Evolutionary conservation across 2,329 filamentous ascomycete species (phyloP).

Genomic region (Anthostomella pinea): DNA sequence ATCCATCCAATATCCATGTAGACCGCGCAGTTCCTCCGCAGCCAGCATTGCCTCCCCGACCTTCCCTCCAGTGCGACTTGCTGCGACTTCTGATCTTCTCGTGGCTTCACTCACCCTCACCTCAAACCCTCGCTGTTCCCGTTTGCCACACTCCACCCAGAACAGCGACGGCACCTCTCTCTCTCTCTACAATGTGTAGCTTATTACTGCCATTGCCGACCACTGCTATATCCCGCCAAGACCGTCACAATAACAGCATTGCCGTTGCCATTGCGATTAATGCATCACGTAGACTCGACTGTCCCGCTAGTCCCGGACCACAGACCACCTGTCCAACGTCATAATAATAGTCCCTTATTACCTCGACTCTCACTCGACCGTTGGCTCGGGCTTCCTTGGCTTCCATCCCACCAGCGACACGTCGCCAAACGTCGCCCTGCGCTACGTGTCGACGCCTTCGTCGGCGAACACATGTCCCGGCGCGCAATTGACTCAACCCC

Average conservation of each 20-base stretch:
- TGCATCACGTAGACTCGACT: conserved; percentile 27
- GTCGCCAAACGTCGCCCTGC: not conserved
- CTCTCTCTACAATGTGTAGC: conserved; percentile 20
- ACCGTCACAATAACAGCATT: conserved; percentile 14
- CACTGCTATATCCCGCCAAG: conserved; percentile 11
- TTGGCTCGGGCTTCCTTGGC: too few relatives aligned
- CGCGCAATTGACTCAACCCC: conserved; percentile 7
- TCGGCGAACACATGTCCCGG: conserved; percentile 14
- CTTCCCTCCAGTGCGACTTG: too few relatives aligned
- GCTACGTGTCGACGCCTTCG: not conserved
- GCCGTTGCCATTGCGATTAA: conserved; percentile 22
- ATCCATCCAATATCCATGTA: too few relatives aligned
- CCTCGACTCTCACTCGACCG: not conserved
- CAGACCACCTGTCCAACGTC: conserved; percentile 23
- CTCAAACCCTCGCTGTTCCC: too few relatives aligned
- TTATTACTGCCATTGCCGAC: conserved; percentile 15
- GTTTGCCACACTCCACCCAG: conserved; percentile 3
- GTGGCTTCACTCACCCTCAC: too few relatives aligned
- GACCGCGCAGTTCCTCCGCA: too few relatives aligned
- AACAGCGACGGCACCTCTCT: conserved; percentile 7
- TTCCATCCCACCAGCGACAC: not conserved
- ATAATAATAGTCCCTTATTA: conserved; percentile 9
- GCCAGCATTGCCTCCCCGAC: too few relatives aligned
- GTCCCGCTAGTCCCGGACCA: conserved; percentile 22
- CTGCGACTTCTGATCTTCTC: too few relatives aligned